Evolutionary conservation across 2,329 filamentous ascomycete species (phyloP), one percentile per base, ranked within the genome.

Genomic region (Penicillium sp.): DNA sequence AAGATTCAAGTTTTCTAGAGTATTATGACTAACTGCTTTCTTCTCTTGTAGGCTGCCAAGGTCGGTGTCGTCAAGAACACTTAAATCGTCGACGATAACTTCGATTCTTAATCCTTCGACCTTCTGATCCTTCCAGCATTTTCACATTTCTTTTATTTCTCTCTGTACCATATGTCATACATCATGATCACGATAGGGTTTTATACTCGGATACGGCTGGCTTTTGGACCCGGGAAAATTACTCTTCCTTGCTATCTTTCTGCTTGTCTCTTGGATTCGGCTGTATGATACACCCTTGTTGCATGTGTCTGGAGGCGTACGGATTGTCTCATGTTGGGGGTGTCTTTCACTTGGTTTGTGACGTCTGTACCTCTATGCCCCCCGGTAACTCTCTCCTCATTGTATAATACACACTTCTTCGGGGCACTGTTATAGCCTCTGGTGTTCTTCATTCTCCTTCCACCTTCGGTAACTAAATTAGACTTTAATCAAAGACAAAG

Each of bases 61-160:
- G 93, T 97, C 62, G 92, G 93, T 71, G 92, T 97, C 56, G 92
- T 96, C 63, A 96, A 94, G 84, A 96, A 94, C 79, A 67, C 70
- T 51, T 80, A 74, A 73, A 61, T 51, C 34, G 10, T 22, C 31
- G 20, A 42, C 37, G 50, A 55, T 52, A 60, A 49, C 29, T 40
- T 37, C 54, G 48, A 57, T 48, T 35, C 44, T 52, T 57, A 50
- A 50, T 38, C 35, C 44, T 49, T 34, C 31, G 16, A 50, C 35
- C 31, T 29, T 37, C 22, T n/a, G 31, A 52, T 53, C 43, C 45
- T 48, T 56, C 43, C 11, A 48, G 26, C 51, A 18, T 46, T 53
- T 40, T 53, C 44, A 43, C 20, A 51, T 43, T 49, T 60, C 50
- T 57, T 55, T 50, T 47, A 56, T 40, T 60, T 61, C 58, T 58